phyloP scores from a whole-genome alignment of 129 eudicot genomes.

The Kitagawia praeruptora region DNA sequence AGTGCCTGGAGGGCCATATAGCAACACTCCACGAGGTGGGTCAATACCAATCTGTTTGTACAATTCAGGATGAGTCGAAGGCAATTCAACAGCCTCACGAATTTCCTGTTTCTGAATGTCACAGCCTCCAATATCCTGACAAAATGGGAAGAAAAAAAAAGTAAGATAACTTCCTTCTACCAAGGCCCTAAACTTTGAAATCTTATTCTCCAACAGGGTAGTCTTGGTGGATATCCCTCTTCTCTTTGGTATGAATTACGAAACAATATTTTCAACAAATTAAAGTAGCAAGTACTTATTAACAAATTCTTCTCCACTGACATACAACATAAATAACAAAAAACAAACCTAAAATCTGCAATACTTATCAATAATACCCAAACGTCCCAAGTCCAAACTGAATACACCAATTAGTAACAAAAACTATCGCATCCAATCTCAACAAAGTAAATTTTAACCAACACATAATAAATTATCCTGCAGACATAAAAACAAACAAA shows the following conservation, averaged over 20 bases:
- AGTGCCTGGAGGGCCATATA: conserved; percentile 90
- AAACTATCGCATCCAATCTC: no score
- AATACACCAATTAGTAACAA: no score
- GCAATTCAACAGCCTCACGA: conserved; percentile 89
- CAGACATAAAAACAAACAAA: no score
- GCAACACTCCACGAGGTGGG: conserved; percentile 88
- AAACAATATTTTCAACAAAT: not conserved
- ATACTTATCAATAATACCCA: no score
- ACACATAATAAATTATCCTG: no score
- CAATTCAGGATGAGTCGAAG: conserved; percentile 74
- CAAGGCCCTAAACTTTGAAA: not conserved
- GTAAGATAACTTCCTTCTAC: not conserved
- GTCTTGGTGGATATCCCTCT: not conserved
- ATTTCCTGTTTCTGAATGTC: conserved; percentile 91
- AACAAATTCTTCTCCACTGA: not conserved
- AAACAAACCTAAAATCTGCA: no score
- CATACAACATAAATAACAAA: no score
- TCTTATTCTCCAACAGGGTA: not conserved
- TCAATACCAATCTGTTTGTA: conserved; percentile 94
- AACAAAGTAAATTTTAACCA: no score
- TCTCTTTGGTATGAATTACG: not conserved
- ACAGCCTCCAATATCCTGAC: conserved; percentile 88
- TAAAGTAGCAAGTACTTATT: no score
- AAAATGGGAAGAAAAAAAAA: not conserved
- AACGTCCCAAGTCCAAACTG: no score